Evolutionary conservation across 768 basidiomycete species (phyloP), one percentile per base, ranked within the genome.

Genomic region (Fistulinella prunicolor): DNA sequence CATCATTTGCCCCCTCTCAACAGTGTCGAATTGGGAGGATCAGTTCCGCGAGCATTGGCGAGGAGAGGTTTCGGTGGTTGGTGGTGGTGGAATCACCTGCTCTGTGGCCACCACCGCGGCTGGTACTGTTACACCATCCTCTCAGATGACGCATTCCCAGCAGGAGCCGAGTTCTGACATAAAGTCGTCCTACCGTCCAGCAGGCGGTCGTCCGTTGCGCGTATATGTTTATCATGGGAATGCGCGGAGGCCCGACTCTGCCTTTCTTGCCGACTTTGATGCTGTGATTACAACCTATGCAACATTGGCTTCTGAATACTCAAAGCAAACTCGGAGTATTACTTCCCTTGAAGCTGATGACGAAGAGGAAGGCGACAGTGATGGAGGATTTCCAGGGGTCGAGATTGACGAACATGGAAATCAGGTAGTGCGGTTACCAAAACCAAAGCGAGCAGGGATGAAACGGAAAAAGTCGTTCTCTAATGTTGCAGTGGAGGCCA

Each of bases 11-110:
- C 96, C 96, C 7, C 76, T 99, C 30, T 94, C 92, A 10, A 99
- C 96, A 6, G 93, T 99, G 2, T 83, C 90, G 40, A 98, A 98
- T 62, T 99, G 96, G 96, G 96, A 99, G 70, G 92, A 95, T 47
- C 96, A 99, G 67, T 92, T 99, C 61, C 82, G 87, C 49, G 96
- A 99, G 63, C 96, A 99, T 65, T 97, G 94, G 94, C 81, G 80
- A 54, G 94, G 94, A 8, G 81, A 85, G 46, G 93, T 96, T 3
- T 74, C 76, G 20, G 86, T 96, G 35, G 75, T 86, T 45, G 93
- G 94, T 17, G 93, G 93, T 12, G 84, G 85, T 32, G 74, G 73
- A 10, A 54, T 65, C n/a, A 59, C 57, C 24, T 70, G 62, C 44
- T 61, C 63, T 26, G 60, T 59, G 16, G 57, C 62, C 26, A 57